A percentile compares a stretch with the other conserved stretches of the same genome.
Evolutionary conservation across 2,329 filamentous ascomycete genomes (phyloP).

Genomic region (Paradendryphiella salina): DNA sequence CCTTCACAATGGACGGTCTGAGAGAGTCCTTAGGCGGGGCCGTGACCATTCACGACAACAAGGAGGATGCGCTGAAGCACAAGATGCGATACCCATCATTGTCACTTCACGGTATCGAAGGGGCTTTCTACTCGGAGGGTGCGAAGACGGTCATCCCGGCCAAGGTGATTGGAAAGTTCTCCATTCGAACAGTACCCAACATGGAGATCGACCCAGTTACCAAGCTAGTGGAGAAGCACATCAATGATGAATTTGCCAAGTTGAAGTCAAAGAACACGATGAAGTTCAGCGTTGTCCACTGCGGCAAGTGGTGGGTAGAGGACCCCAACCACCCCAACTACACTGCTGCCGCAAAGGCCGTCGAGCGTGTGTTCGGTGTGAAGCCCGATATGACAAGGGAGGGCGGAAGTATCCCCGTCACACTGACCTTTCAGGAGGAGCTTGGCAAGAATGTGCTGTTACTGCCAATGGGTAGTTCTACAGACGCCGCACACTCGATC

Average conservation of each 20-base stretch:
- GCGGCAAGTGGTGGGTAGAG: conserved; percentile 98
- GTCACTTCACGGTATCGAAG: conserved; percentile 92
- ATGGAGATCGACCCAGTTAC: conserved; percentile 95
- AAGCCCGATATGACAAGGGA: conserved; percentile 94
- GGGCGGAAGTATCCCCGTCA: conserved; percentile 96
- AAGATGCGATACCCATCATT: conserved; percentile 95
- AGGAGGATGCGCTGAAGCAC: conserved; percentile 91
- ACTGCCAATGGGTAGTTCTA: conserved; percentile 95
- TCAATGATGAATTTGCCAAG: conserved; percentile 82
- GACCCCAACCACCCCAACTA: conserved; percentile 99
- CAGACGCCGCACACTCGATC: conserved; percentile 94
- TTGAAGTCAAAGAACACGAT: conserved; percentile 90
- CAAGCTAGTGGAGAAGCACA: conserved; percentile 77
- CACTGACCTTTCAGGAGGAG: conserved; percentile 94
- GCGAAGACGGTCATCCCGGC: conserved; percentile 99
- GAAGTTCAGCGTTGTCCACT: conserved; percentile 80
- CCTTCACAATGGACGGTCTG: conserved; percentile 95
- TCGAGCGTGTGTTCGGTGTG: conserved; percentile 90
- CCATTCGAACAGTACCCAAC: conserved; percentile 93
- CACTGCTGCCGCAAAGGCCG: conserved; percentile 89
- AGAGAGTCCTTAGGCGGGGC: conserved; percentile 88
- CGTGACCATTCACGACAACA: conserved; percentile 84
- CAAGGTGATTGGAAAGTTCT: conserved; percentile 98
- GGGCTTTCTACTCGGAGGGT: conserved; percentile 88
- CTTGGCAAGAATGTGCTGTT: conserved; percentile 97